Conservation (phyloP, 2,329 filamentous ascomycete genomes). For the Talaromyces marneffei region DNA sequence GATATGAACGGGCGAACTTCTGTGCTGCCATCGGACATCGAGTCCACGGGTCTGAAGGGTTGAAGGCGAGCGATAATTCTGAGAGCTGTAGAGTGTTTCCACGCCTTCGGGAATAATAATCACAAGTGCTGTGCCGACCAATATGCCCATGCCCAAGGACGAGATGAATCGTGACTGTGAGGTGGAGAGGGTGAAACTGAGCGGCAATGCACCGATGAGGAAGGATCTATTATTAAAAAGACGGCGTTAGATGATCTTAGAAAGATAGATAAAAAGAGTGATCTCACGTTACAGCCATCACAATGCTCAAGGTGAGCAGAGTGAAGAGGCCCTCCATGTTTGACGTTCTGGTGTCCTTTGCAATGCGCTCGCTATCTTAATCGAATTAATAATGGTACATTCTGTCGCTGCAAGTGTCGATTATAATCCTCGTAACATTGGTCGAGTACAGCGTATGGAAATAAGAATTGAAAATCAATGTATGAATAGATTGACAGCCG, state of each 20-base stretch:
- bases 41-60: constrained; percentile 26
- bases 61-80: constrained; percentile 26
- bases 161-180: constrained; percentile 85
- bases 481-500: not conserved
- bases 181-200: constrained; percentile 80
- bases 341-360: constrained; percentile 2
- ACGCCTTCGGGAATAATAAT: constrained; percentile 97
- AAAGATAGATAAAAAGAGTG: not conserved
- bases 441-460: not conserved
- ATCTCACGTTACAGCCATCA: constrained; percentile 60
- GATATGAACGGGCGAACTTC: not conserved
- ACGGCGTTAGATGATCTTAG: not conserved
- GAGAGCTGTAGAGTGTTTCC: constrained; percentile 71
- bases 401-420: not conserved
- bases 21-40: constrained; percentile 26
- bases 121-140: constrained; percentile 91
- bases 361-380: constrained; percentile 2
- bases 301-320: constrained; percentile 57
- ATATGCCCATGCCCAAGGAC: constrained; percentile 83
- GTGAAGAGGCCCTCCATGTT: constrained; percentile 58
- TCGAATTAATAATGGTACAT: constrained; percentile 5
- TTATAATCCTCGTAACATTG: not conserved
- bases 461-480: no score
- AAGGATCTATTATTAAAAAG: constrained; percentile 63
- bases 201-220: constrained; percentile 80